Evolutionary conservation across 1,284 basidiomycete species (phyloP), one percentile per base, ranked within the genome.

Genomic region (Cryptococcus jaspeensis): DNA sequence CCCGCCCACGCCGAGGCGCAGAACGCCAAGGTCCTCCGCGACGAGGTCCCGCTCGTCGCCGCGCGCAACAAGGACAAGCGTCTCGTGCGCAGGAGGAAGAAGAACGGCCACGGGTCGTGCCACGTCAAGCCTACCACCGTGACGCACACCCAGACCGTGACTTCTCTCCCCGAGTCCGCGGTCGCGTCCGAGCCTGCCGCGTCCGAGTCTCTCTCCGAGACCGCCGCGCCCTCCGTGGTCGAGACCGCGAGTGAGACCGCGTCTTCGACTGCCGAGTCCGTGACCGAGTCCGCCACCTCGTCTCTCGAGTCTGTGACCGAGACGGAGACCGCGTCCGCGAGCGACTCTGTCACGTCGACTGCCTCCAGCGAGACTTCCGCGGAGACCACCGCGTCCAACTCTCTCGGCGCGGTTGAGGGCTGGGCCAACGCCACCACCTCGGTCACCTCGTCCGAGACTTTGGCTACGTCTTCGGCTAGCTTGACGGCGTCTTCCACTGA

Each of bases 51-150:
- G 13, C 18, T 47, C 39, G 36, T 51, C 28, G 41, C 25, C 38
- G 44, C 32, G 13, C 39, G 43, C 16, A 64, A 61, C 52, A 65
- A 69, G 54, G 58, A 52, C 7, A 70, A 68, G 58, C 50, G 63
- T 25, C 53, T 68, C 18, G 65, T 69, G 23, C 53, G 56, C 50
- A 57, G 54, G 44, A 46, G 51, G 51, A 67, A 63, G 62, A 65
- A 62, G 57, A 60, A 60, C 56, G 55, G 56, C 39, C 55, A 50
- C 32, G 41, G 39, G 7, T 38, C 53, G 20, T 70, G 66, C 52
- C 66, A 65, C 48, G 67, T 60, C 22, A 52, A 58, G n/a, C 46
- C 50, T 43, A 47, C 49, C 25, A 50, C 43, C 36, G 63, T 62
- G 50, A 50, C 54, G 23, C 52, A 53, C 28, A 32, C 28, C 28